phyloP scores from a whole-genome alignment of 257 asterid species.

The Cordia subcordata region DNA sequence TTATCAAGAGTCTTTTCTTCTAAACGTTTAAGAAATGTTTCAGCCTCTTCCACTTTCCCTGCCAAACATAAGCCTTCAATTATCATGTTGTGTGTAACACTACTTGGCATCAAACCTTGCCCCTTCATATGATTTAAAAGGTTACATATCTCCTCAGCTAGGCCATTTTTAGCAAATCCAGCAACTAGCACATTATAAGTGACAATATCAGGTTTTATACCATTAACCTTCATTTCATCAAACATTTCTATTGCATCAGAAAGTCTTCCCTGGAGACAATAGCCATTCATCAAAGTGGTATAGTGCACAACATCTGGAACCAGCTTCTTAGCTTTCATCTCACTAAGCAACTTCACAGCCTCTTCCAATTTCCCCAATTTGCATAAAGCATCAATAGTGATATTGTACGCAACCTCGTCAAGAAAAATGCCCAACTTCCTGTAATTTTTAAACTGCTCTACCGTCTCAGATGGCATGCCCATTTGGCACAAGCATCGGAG shows the following conservation, averaged over 20 bases:
- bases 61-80: constrained; percentile 67
- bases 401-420: constrained; percentile 56
- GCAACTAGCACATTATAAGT: constrained; percentile 56
- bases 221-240: constrained; percentile 48
- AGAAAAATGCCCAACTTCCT: constrained; percentile 50
- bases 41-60: constrained; percentile 57
- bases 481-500: constrained; percentile 68
- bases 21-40: constrained; percentile 40
- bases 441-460: constrained; percentile 39
- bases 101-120: constrained; percentile 49
- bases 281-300: constrained; percentile 73
- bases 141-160: constrained; percentile 22
- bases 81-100: constrained; percentile 54
- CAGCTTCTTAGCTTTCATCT: constrained; percentile 61
- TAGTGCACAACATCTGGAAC: constrained; percentile 57
- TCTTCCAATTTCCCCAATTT: constrained; percentile 55
- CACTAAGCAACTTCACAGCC: constrained; percentile 52
- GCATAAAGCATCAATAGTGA: constrained; percentile 61
- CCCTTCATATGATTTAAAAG: constrained; percentile 51
- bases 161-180: constrained; percentile 59
- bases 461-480: constrained; percentile 45
- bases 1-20: constrained; percentile 45
- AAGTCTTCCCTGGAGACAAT: constrained; percentile 43
- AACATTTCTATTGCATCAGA: constrained; percentile 45
- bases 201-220: constrained; percentile 57